phyloP scores from a whole-genome alignment of 2,329 filamentous ascomycete genomes.

The Neopestalotiopsis clavispora region DNA sequence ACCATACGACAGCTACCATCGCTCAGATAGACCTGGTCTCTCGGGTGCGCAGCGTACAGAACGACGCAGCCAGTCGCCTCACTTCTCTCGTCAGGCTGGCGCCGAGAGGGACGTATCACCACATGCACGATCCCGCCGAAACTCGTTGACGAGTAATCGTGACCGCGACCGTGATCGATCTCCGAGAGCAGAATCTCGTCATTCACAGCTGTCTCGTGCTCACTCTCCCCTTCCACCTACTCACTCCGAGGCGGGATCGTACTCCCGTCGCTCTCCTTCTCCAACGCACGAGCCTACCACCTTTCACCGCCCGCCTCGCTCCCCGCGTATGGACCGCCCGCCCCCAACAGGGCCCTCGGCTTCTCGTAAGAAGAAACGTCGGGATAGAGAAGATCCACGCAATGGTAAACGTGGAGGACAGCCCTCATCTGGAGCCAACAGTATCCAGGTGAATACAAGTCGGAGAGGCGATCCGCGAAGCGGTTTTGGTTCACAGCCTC shows the following conservation, averaged over 20 bases:
- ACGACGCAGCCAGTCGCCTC: slow-evolving; percentile 33
- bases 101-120: slow-evolving; percentile 25
- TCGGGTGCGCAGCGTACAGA: slow-evolving; percentile 27
- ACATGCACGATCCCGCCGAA: slow-evolving; percentile 24
- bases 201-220: slow-evolving; percentile 31
- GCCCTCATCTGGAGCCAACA: slow-evolving; percentile 51
- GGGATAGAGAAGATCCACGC: slow-evolving; percentile 46
- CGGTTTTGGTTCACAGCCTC: slow-evolving; percentile 36
- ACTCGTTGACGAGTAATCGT: slow-evolving; percentile 29
- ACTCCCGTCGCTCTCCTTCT: slow-evolving; percentile 30
- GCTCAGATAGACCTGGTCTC: slow-evolving; percentile 29
- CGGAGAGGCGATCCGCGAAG: slow-evolving; percentile 42
- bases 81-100: slow-evolving; percentile 26
- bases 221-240: slow-evolving; percentile 32
- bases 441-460: slow-evolving; percentile 56
- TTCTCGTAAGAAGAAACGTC: slow-evolving; percentile 43
- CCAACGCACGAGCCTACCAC: slow-evolving; percentile 29
- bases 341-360: slow-evolving; percentile 29
- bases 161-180: slow-evolving; percentile 34
- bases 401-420: slow-evolving; percentile 40
- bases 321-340: slow-evolving; percentile 30
- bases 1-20: slow-evolving; percentile 29
- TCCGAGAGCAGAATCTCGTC: slow-evolving; percentile 23
- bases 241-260: slow-evolving; percentile 29
- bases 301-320: slow-evolving; percentile 29